Conservation (phyloP, 2,329 filamentous ascomycete genomes). For the Pseudogymnoascus sp. region DNA sequence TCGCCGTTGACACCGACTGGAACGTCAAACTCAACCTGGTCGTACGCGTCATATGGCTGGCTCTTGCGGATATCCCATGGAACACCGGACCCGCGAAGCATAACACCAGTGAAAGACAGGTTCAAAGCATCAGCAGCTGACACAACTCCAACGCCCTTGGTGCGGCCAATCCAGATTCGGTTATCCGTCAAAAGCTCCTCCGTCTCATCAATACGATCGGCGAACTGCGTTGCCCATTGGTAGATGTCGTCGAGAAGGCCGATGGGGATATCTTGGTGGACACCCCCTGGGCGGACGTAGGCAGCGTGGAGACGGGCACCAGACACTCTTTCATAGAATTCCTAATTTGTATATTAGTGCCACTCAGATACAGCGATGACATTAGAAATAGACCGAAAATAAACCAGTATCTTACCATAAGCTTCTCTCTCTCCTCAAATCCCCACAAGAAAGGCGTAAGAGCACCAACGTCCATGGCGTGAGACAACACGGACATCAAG, state of each 20-base stretch:
- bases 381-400: background rate
- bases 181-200: conserved; percentile 98
- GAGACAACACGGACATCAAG: conserved; percentile 92
- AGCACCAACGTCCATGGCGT: conserved; percentile 98
- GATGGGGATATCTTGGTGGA: conserved; percentile 87
- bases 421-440: conserved; percentile 98
- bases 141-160: conserved; percentile 86
- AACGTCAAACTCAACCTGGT: conserved; percentile 95
- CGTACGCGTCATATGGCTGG: conserved; percentile 95
- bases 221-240: conserved; percentile 98
- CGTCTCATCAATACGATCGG: conserved; percentile 96
- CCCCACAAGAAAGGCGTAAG: conserved; percentile 98
- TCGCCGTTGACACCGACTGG: conserved; percentile 94
- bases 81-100: conserved; percentile 93
- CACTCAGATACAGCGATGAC: conserved; percentile 6
- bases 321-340: conserved; percentile 99
- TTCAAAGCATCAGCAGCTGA: conserved; percentile 90
- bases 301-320: conserved; percentile 95
- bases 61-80: conserved; percentile 97
- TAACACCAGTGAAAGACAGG: conserved; percentile 92
- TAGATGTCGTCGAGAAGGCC: conserved; percentile 98
- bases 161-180: conserved; percentile 95
- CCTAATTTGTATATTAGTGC: conserved; percentile 44
- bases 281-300: conserved; percentile 92
- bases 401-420: conserved; percentile 66